phyloP scores from a whole-genome alignment of 768 basidiomycete genomes.

The Collybia nuda region DNA sequence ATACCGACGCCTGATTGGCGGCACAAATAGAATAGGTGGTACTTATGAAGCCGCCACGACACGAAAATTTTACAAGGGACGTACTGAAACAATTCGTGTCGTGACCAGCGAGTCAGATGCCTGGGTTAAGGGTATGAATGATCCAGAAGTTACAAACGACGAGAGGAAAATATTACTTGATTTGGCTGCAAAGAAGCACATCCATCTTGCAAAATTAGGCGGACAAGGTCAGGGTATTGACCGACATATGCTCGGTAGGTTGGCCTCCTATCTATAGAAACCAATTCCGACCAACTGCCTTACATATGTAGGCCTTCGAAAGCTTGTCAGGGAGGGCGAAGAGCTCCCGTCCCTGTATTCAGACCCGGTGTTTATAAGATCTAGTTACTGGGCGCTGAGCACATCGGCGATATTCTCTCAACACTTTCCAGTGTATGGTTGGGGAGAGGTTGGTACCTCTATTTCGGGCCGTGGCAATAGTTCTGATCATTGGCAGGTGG shows the following conservation, averaged over 20 bases:
- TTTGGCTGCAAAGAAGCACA: slow-evolving; percentile 64
- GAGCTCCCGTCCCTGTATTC: slow-evolving; percentile 66
- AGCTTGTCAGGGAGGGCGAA: slow-evolving; percentile 61
- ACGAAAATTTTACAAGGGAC: slow-evolving; percentile 83
- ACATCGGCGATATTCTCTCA: slow-evolving; percentile 89
- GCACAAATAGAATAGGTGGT: slow-evolving; percentile 59
- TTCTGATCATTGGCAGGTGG: slow-evolving; percentile 48
- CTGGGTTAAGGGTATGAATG: slow-evolving; percentile 78
- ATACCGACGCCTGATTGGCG: slow-evolving; percentile 66
- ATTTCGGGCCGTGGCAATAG: neutral
- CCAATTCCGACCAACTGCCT: neutral
- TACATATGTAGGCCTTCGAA: slow-evolving; percentile 74
- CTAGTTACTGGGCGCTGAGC: slow-evolving; percentile 84
- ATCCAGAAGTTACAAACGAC: slow-evolving; percentile 34
- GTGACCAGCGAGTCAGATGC: slow-evolving; percentile 74
- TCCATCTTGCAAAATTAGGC: slow-evolving; percentile 61
- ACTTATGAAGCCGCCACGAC: slow-evolving; percentile 96
- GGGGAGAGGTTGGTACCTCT: slow-evolving; percentile 70
- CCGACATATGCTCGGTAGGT: slow-evolving; percentile 80
- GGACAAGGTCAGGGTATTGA: slow-evolving; percentile 78
- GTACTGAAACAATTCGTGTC: slow-evolving; percentile 92
- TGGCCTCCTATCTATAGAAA: neutral
- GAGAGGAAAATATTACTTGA: slow-evolving; percentile 54
- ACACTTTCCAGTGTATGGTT: slow-evolving; percentile 83
- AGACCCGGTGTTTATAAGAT: slow-evolving; percentile 72